A percentile compares a stretch with the other conserved stretches of the same genome.
These are phyloP conservation scores for Blastocystis hominis DNA, from an alignment of 352 stramenopile species.

Conservation along the genomic window DNA sequence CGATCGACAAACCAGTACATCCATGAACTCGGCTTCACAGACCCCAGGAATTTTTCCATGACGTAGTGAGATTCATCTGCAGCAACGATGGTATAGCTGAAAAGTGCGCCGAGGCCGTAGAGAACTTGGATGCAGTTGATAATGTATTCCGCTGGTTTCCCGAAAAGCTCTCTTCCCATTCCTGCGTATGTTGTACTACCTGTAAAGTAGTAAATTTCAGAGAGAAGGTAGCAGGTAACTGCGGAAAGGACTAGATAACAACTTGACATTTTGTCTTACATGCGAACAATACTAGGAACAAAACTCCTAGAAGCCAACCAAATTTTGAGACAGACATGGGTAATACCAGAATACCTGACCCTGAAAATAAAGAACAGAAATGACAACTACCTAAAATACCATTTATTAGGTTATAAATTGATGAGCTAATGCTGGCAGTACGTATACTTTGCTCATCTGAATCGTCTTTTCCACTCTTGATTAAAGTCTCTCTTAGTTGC, in stretches of 20 bases:
- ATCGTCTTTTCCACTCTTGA: not conserved
- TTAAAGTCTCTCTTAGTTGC: not conserved
- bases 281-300: constrained; percentile 31
- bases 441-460: not conserved
- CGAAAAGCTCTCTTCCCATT: constrained; percentile 38
- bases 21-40: not conserved
- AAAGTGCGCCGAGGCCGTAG: constrained; percentile 14
- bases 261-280: not conserved
- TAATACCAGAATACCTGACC: constrained; percentile 44
- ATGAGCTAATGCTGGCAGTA: not conserved
- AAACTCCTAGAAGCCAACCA: not conserved
- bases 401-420: constrained; percentile 49
- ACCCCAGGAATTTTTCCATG: not conserved
- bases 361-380: not conserved
- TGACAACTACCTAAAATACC: constrained; percentile 36
- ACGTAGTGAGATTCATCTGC: constrained; percentile 31
- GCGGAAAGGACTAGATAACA: constrained; percentile 9
- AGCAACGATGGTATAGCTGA: constrained; percentile 25
- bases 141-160: constrained; percentile 14
- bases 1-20: constrained; percentile 24
- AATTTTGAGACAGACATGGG: constrained; percentile 35
- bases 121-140: constrained; percentile 53
- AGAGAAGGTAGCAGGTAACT: constrained; percentile 27
- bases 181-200: constrained; percentile 24
- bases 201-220: constrained; percentile 33